These are phyloP conservation scores for Chytriomyces hyalinus DNA, from an alignment of 192 early-diverging fungal genomes.

Conservation along the genomic window DNA sequence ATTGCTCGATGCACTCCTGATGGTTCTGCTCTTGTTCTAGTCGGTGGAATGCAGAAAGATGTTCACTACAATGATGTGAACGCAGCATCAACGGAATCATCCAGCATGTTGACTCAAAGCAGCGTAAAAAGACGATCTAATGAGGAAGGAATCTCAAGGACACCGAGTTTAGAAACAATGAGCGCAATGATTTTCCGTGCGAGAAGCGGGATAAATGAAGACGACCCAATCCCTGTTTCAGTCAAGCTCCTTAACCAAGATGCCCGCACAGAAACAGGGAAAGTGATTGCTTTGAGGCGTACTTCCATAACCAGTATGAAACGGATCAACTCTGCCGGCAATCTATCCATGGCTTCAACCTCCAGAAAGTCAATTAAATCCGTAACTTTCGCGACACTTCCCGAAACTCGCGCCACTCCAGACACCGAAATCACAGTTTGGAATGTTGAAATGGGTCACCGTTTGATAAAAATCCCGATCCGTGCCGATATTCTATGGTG, in stretches of 20 bases:
- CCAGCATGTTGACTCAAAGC: too few relatives aligned
- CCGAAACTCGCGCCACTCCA: not conserved
- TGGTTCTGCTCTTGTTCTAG: not conserved
- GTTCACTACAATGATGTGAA: too few relatives aligned
- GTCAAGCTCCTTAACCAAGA: too few relatives aligned
- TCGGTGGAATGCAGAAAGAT: not conserved
- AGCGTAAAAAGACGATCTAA: too few relatives aligned
- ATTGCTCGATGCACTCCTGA: not conserved
- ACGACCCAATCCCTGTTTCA: not conserved
- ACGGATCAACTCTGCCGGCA: too few relatives aligned
- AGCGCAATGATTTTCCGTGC: not conserved
- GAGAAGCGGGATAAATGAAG: not conserved
- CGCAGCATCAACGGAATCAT: too few relatives aligned
- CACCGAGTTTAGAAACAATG: not conserved
- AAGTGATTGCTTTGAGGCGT: too few relatives aligned
- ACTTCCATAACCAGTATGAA: too few relatives aligned
- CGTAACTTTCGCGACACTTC: slow-evolving; percentile 11
- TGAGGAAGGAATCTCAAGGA: too few relatives aligned
- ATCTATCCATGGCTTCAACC: not conserved
- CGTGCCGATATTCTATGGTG: slow-evolving; percentile 32
- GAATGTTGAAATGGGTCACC: slow-evolving; percentile 6
- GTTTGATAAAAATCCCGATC: not conserved
- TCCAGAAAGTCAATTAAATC: slow-evolving; percentile 4
- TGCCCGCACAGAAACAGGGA: too few relatives aligned
- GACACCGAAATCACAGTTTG: slow-evolving; percentile 12